Evolutionary conservation across 345 rosid species (phyloP), one percentile per base, ranked within the genome.

Genomic region (Syzygium grande): DNA sequence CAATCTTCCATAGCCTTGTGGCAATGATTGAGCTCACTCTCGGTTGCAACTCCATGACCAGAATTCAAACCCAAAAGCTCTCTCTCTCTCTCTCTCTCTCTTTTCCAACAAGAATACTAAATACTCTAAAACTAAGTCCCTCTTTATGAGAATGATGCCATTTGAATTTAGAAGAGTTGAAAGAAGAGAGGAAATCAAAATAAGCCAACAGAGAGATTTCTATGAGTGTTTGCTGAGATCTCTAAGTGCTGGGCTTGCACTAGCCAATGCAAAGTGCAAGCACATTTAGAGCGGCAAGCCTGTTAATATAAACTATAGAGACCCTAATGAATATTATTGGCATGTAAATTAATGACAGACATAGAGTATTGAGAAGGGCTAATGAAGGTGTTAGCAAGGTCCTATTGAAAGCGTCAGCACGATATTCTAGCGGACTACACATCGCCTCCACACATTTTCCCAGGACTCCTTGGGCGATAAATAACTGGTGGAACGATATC

Each of bases 41-140:
- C 10, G 54, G 68, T 43, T 87, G 68, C 84, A 87, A 87, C 85
- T 54, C 88, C 88, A 87, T 87, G 27, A 30, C 23, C 27, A 52
- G 30, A 86, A 19, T 30, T 46, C 21, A 58, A 41, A 25, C 21
- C 23, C 11, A n/a, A 58, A 30, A 22, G 0, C 51, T 59, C 29
- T 85, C 61, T 52, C 29, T 19, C 21, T 51, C 5, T 25, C 4
- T 25, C 11, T 4, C 23, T 1, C 4, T 51, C 21, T 54, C 9
- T 58, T 10, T n/a, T 17, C 38, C 49, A 16, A 55, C n/a, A 51
- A 38, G 27, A 55, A 54, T 17, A 19, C 30, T 54, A 27, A 54
- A 19, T 4, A 55, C 73, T 85, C 61, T 56, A 34, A 46, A 54
- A 21, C 52, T 3, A 55, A 29, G 21, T 54, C 41, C 59, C 56